phyloP scores from a whole-genome alignment of 1,139 yeast genomes.

The Yamadazyma dendronema region DNA sequence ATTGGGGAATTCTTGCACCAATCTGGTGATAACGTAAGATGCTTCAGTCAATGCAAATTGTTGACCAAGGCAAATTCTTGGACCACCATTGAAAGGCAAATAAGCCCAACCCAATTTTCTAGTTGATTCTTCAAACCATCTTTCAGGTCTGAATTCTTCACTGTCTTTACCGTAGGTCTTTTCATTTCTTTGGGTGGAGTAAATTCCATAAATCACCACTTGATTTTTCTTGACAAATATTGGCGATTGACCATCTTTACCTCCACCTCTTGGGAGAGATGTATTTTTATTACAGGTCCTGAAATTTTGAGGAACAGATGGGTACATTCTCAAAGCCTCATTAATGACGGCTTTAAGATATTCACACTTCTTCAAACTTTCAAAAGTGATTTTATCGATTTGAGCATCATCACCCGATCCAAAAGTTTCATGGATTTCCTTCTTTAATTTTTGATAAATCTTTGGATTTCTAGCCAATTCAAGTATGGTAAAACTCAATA shows the following conservation, averaged over 20 bases:
- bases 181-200: constrained; percentile 39
- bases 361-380: constrained; percentile 44
- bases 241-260: constrained; percentile 39
- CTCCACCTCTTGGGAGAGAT: constrained; percentile 52
- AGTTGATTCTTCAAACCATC: constrained; percentile 33
- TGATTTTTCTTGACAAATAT: constrained; percentile 41
- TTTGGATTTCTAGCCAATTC: constrained; percentile 41
- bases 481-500: constrained; percentile 35
- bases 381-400: constrained; percentile 37
- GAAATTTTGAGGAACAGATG: constrained; percentile 49
- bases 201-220: constrained; percentile 36
- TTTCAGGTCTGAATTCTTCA: constrained; percentile 41
- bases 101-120: constrained; percentile 38
- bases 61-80: constrained; percentile 54
- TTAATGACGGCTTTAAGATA: constrained; percentile 45
- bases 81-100: constrained; percentile 55
- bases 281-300: constrained; percentile 44
- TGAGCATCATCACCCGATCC: constrained; percentile 32
- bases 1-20: constrained; percentile 29
- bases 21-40: constrained; percentile 38
- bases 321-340: constrained; percentile 49
- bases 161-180: constrained; percentile 46
- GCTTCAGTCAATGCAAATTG: constrained; percentile 57
- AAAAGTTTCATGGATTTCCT: constrained; percentile 29
- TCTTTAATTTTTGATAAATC: constrained; percentile 29